Base-by-base conservation (phyloP, 2,329 filamentous ascomycete species). In the Colletotrichum magnum region DNA sequence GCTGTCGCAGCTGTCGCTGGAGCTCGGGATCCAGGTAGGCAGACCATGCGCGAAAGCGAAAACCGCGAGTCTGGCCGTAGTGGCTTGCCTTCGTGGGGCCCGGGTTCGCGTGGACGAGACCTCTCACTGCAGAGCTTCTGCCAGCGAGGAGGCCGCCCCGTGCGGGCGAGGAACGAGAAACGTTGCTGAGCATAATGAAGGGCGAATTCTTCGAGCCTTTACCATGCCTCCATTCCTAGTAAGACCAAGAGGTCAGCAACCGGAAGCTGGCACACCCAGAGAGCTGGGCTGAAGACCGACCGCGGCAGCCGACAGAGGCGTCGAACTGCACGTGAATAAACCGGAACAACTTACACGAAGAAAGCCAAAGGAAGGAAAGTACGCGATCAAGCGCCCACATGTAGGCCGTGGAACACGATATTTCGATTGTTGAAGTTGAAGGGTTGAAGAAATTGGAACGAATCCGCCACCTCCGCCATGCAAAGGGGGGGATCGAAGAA, bases 41-140 rank as follows among this genome's bases (percentile, higher is more conserved):
- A 7, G 82, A 80, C 83, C 86, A 88, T 18, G 81, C 72, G 59
- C 81, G 83, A 68, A 88, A 83, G 68, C 86, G 84, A 69, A 88
- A 87, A 43, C 74, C 75, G 43, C 88, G 84, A 41, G 73, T 77
- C 70, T 87, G 85, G 51, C 81, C 77, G 18, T 73, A 75, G 56
- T 76, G 76, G 41, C 73, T 73, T 51, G 69, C 54, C 24, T 61
- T 57, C 39, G 50, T 58, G 47, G 68, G 66, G 12, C 57, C 57
- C 28, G 64, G 61, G 32, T 60, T 72, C 39, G 71, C 58, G 15
- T 45, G 18, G 32, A 58, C 26, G 16, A 50, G 51, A 21, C 64
- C 45, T 54, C 58, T 52, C 18, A 74, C 52, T 45, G 63, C 15
- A 18, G 54, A 45, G 53, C 51, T 58, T 32, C 45, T 51, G 48